Evolutionary conservation across 495 filamentous ascomycete species (phyloP).

Genomic region (Xylaria sp.): DNA sequence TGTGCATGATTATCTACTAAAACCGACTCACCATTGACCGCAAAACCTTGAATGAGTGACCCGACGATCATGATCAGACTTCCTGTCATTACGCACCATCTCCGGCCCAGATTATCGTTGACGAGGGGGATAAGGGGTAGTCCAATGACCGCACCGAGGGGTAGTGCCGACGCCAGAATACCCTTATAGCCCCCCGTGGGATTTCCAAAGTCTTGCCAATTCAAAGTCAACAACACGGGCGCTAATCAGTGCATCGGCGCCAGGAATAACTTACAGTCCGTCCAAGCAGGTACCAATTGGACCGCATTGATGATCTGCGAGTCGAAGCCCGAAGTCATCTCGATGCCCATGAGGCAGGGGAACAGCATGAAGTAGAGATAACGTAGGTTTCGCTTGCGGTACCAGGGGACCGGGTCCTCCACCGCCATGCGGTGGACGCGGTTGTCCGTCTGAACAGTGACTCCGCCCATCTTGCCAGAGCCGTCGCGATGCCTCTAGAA

Average conservation of each 20-base stretch:
- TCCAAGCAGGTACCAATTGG: conserved; percentile 66
- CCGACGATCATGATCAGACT: conserved; percentile 64
- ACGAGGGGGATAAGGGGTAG: conserved; percentile 65
- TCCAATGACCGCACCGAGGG: conserved; percentile 55
- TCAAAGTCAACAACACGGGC: conserved; percentile 5
- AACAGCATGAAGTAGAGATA: conserved; percentile 67
- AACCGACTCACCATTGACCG: conserved; percentile 50
- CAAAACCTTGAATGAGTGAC: conserved; percentile 61
- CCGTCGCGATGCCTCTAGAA: conserved; percentile 1
- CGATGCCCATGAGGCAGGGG: conserved; percentile 72
- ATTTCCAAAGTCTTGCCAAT: conserved; percentile 48
- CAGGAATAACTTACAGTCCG: conserved; percentile 54
- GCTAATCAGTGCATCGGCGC: conserved; percentile 30
- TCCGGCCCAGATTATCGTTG: conserved; percentile 62
- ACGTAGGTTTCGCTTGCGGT: conserved; percentile 68
- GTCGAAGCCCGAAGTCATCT: conserved; percentile 76
- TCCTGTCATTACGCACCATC: conserved; percentile 66
- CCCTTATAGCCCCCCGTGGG: conserved; percentile 54
- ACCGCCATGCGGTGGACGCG: conserved; percentile 61
- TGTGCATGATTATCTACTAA: not conserved
- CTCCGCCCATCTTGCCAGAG: conserved; percentile 48
- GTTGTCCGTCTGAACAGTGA: conserved; percentile 46
- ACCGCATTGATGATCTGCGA: conserved; percentile 75
- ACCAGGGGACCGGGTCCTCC: conserved; percentile 64
- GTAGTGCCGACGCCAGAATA: conserved; percentile 52